Evolutionary conservation across 495 filamentous ascomycete species (phyloP).

Genomic region (Neurospora sublineolata): DNA sequence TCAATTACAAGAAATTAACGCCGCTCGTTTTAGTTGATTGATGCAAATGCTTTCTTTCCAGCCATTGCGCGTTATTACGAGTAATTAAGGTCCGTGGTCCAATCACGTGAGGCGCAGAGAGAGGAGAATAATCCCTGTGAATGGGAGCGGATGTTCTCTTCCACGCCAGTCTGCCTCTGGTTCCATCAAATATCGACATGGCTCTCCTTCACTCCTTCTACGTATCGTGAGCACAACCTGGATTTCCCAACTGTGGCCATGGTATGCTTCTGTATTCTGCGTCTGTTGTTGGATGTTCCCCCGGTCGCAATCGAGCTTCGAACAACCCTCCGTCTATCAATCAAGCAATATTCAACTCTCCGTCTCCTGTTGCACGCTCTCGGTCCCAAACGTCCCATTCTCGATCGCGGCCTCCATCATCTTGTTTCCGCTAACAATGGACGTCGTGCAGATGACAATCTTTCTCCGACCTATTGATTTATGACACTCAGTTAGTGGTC

Average conservation of each 20-base stretch:
- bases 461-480: slow-evolving; percentile 46
- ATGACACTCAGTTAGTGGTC: slow-evolving; percentile 6
- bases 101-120: slow-evolving; percentile 8
- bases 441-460: slow-evolving; percentile 85
- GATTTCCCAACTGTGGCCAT: neutral
- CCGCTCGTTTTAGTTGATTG: neutral
- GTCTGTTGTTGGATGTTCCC: neutral
- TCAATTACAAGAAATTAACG: neutral
- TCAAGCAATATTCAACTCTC: neutral
- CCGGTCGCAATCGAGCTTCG: neutral
- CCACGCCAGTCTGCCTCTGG: slow-evolving; percentile 2
- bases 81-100: neutral
- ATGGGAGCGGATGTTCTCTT: neutral
- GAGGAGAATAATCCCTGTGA: neutral
- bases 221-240: neutral
- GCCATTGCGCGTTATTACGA: neutral
- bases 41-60: neutral
- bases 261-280: neutral
- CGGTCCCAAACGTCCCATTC: slow-evolving; percentile 51
- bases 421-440: slow-evolving; percentile 76
- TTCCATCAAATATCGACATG: slow-evolving; percentile 3
- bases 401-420: slow-evolving; percentile 86
- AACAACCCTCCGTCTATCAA: neutral
- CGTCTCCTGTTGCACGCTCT: slow-evolving; percentile 2
- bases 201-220: neutral